These are phyloP conservation scores for Eucalyptus viminalis DNA, from an alignment of 345 rosid genomes.

Conservation along the genomic window DNA sequence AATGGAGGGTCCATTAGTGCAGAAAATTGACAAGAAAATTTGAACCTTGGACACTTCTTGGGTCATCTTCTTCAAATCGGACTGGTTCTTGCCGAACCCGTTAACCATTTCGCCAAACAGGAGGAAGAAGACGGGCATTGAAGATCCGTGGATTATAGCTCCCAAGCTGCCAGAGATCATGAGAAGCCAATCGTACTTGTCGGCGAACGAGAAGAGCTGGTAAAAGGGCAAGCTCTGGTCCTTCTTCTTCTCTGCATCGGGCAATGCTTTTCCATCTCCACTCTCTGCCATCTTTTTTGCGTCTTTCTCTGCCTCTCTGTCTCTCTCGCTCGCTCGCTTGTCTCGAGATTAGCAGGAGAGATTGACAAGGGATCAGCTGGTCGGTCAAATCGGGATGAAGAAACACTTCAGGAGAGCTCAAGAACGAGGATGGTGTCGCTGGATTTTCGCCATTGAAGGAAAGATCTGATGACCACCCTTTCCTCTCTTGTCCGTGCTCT, in stretches of 20 bases:
- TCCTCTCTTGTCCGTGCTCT: neutral
- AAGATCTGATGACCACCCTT: neutral
- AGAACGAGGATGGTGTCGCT: neutral
- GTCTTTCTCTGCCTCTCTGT: neutral
- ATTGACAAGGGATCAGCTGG: neutral
- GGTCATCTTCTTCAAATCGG: constrained; percentile 80
- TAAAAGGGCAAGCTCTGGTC: constrained; percentile 89
- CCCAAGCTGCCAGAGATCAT: constrained; percentile 82
- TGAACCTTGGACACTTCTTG: constrained; percentile 84
- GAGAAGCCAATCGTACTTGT: constrained; percentile 64
- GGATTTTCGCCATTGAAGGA: neutral
- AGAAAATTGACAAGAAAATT: neutral
- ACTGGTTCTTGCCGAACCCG: constrained; percentile 95
- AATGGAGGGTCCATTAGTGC: neutral
- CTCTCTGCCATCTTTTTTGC: neutral
- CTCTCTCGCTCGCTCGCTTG: neutral
- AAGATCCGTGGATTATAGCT: constrained; percentile 87
- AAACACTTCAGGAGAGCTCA: neutral
- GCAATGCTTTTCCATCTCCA: constrained; percentile 52
- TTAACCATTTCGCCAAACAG: constrained; percentile 97
- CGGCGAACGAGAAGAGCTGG: constrained; percentile 92
- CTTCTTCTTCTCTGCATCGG: constrained; percentile 93
- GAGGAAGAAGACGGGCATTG: constrained; percentile 96
- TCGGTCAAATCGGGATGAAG: neutral
- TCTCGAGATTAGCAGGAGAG: neutral